phyloP scores from a whole-genome alignment of 768 basidiomycete species.

The Lactarius sanguifluus region DNA sequence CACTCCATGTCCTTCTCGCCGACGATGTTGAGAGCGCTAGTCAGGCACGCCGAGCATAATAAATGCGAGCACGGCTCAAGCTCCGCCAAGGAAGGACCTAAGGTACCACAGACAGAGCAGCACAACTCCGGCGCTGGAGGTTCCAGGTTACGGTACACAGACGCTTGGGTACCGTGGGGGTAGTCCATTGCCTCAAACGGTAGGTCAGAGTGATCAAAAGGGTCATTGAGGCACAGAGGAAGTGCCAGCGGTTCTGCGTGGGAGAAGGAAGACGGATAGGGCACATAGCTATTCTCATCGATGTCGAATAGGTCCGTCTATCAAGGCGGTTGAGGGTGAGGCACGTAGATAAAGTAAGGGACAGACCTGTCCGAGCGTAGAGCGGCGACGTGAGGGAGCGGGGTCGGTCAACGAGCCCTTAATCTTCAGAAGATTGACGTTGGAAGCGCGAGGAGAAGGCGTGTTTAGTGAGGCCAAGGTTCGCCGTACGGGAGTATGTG shows the following conservation, averaged over 20 bases:
- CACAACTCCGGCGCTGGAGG: constrained; percentile 34
- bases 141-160: constrained; percentile 31
- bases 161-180: constrained; percentile 32
- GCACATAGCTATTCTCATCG: constrained; percentile 66
- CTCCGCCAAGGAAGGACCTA: constrained; percentile 53
- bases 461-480: constrained; percentile 50
- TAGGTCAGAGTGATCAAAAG: constrained; percentile 39
- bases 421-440: constrained; percentile 54
- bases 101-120: constrained; percentile 65
- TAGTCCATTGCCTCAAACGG: constrained; percentile 33
- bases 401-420: constrained; percentile 77
- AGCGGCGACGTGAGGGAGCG: constrained; percentile 48
- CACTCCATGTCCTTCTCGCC: constrained; percentile 89
- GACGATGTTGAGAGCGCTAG: constrained; percentile 84
- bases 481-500: constrained; percentile 38
- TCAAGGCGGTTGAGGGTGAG: constrained; percentile 35
- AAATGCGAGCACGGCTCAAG: constrained; percentile 75
- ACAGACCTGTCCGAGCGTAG: constrained; percentile 44
- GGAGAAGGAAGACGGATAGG: constrained; percentile 42
- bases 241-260: constrained; percentile 36
- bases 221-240: constrained; percentile 43
- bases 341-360: constrained; percentile 6
- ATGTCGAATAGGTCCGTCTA: constrained; percentile 64
- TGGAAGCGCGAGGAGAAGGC: constrained; percentile 65
- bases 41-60: constrained; percentile 78